Evolutionary conservation across 2,329 filamentous ascomycete species (phyloP).

Genomic region (Aspergillus pseudoglaucus): DNA sequence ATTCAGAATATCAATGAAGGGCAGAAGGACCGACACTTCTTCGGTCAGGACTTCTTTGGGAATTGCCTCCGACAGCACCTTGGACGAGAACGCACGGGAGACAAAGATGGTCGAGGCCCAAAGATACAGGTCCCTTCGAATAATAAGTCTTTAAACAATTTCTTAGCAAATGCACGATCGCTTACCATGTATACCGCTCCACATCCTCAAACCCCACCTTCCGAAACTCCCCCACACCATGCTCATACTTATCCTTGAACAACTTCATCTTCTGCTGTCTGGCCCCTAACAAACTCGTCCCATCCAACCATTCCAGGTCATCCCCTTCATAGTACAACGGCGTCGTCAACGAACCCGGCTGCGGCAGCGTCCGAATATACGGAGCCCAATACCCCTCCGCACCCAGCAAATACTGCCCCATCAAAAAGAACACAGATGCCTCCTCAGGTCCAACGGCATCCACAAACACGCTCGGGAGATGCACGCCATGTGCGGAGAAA

Average conservation of each 20-base stretch:
- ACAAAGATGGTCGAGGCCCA: constrained; percentile 42
- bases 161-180: not conserved
- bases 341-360: constrained; percentile 54
- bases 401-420: constrained; percentile 59
- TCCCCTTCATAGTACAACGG: constrained; percentile 59
- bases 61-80: constrained; percentile 34
- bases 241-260: constrained; percentile 35
- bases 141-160: not conserved
- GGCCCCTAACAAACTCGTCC: constrained; percentile 29
- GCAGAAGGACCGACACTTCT: constrained; percentile 63
- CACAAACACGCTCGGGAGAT: constrained; percentile 49
- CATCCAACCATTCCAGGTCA: constrained; percentile 48
- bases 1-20: constrained; percentile 66
- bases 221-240: constrained; percentile 23
- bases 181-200: constrained; percentile 36
- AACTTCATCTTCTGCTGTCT: constrained; percentile 26
- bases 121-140: constrained; percentile 37
- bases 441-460: constrained; percentile 50
- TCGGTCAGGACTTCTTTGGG: constrained; percentile 35
- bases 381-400: constrained; percentile 58
- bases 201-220: constrained; percentile 24
- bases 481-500: constrained; percentile 27
- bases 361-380: constrained; percentile 61
- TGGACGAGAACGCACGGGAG: constrained; percentile 39
- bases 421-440: constrained; percentile 60